phyloP scores from a whole-genome alignment of 768 basidiomycete genomes.

The Termitomyces sp. region DNA sequence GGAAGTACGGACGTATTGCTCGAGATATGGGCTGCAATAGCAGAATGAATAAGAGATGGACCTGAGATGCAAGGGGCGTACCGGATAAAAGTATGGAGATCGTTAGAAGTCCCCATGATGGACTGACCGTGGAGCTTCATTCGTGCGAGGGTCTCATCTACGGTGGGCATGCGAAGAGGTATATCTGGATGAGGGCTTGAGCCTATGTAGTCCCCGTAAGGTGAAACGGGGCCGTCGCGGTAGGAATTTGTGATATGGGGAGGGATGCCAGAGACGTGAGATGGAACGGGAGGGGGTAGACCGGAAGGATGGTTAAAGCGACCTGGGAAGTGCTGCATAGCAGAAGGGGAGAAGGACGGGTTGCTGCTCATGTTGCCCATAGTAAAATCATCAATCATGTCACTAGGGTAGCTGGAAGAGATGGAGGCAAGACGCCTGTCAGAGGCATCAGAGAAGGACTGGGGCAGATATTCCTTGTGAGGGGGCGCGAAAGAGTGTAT shows the following conservation, averaged over 20 bases:
- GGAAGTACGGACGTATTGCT: conserved; percentile 77
- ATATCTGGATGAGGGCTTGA: conserved; percentile 43
- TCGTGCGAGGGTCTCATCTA: conserved; percentile 57
- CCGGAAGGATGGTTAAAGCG: conserved; percentile 44
- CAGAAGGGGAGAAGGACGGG: conserved; percentile 40
- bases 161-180: conserved; percentile 54
- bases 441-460: conserved; percentile 50
- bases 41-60: not conserved
- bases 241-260: conserved; percentile 67
- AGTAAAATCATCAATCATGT: conserved; percentile 61
- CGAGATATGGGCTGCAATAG: conserved; percentile 61
- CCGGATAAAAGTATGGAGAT: conserved; percentile 80
- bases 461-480: conserved; percentile 54
- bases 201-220: conserved; percentile 28
- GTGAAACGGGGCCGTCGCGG: conserved; percentile 43
- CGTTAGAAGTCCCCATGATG: conserved; percentile 56
- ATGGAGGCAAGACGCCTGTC: conserved; percentile 50
- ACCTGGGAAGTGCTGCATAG: conserved; percentile 50
- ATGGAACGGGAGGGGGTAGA: conserved; percentile 33
- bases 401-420: conserved; percentile 36
- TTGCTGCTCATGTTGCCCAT: conserved; percentile 40
- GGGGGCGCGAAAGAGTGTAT: conserved; percentile 50
- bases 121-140: conserved; percentile 57
- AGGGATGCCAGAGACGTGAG: conserved; percentile 54
- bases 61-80: conserved; percentile 22